Evolutionary conservation across 306 rosid genomes (phyloP), one percentile per base, ranked within the genome.

Genomic region (Acmispon strigosus): DNA sequence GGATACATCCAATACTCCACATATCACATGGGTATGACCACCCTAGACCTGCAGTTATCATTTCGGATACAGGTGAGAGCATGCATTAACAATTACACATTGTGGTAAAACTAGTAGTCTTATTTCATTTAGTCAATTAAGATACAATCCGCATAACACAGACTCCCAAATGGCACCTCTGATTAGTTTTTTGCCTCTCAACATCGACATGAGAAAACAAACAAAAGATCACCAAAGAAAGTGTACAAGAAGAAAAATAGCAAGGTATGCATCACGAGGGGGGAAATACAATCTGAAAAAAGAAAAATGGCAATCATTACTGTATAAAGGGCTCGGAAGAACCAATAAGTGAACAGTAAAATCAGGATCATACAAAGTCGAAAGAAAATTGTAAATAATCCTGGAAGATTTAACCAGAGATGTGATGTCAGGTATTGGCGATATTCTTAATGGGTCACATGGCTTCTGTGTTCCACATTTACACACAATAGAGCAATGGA

Each of bases 1-100:
- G 91, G 58, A 92, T 90, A 85, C 98, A 92, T 57, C 98, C 98
- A 22, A 88, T 65, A 67, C 98, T 92, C 98, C 98, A 92, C 80
- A 92, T 29, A 72, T 92, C 98, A 60, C 98, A 92, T 1, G 98
- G 96, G 69, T 85, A 82, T 66, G 83, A 81, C 98, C 98, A 92
- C 53, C 98, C 98, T 70, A 92, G 77, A 83, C 98, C 98, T 92
- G 86, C 79, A 86, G 77, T 32, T 62, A 65, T 37, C 59, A 72
- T 49, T 72, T 54, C 63, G 66, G 39, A 62, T 48, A 59, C 62
- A 41, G 62, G 77, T 78, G 51, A 81, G 84, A 51, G 37, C 37
- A 75, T 55, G 42, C 67, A 58, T 65, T 8, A 75, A 45, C 36
- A 50, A 12, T 66, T 13, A 13, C 12, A 56, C 24, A 22, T 22